Base-by-base conservation (phyloP, 257 asterid species). In the Ilex aquifolium region DNA sequence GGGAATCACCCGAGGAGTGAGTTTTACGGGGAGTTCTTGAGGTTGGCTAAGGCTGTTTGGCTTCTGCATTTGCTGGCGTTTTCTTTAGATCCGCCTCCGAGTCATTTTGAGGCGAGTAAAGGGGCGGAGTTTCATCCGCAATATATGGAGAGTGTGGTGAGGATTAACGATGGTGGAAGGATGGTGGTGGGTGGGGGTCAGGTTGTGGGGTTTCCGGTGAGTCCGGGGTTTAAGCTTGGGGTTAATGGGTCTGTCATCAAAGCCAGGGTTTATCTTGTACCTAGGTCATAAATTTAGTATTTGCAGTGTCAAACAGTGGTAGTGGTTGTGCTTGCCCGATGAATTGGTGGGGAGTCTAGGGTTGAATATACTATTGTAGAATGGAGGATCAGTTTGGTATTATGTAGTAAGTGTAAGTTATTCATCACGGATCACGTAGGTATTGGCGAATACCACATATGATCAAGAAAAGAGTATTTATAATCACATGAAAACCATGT, bases 181-280 rank as follows among this genome's bases (percentile, higher is more conserved):
- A 67, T 66, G 72, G 83, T 76, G 10, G 66, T 65, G 60, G 85
- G 87, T 0, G 65, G 74, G 52, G 70, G 84, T 2, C 84, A 78
- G 91, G 76, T 79, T 44, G 99, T 92, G 3, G 99, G 96, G 16
- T 86, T 92, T 62, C 93, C 97, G 1, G 96, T 93, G 69, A 80
- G 91, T 32, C 99, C 96, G 1, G 99, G 99, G 36, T 93, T 93
- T 65, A 92, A 92, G 91, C 87, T 89, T 42, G 91, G 86, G 54
- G 27, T 21, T 21, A 81, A 82, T 36, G 94, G 96, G 17, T 80
- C 95, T 3, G 64, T 87, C 21, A 76, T 89, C 58, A 92, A 85
- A 79, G 91, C 95, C 16, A 74, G 98, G 76, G 95, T 89, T 48
- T 92, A 88, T 69, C 81, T 92, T 61, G 77, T 87, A 62, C 80